Conservation (phyloP, 2,329 filamentous ascomycete genomes). For the Aspergillus fructus region DNA sequence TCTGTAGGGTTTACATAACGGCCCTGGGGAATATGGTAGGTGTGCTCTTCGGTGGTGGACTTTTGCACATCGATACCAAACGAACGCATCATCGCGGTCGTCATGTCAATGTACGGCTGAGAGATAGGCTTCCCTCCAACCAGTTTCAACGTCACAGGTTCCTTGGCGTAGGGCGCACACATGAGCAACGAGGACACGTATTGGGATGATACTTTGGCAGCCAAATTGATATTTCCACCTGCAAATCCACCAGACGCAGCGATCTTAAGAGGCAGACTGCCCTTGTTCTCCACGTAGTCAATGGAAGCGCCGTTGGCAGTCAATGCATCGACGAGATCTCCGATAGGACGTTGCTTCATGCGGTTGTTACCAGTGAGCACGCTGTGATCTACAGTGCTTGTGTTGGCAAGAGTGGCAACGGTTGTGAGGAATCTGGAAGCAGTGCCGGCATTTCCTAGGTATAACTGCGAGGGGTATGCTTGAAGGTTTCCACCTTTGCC, state of each 20-base stretch:
- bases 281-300: conserved; percentile 78
- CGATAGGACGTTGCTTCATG: conserved; percentile 95
- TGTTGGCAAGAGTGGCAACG: conserved; percentile 77
- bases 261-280: conserved; percentile 81
- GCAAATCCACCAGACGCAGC: conserved; percentile 78
- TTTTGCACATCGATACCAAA: conserved; percentile 81
- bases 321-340: conserved; percentile 86
- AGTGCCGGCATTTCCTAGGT: conserved; percentile 94
- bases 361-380: conserved; percentile 89
- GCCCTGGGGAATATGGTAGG: conserved; percentile 88
- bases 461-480: conserved; percentile 74
- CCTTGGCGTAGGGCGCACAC: conserved; percentile 95
- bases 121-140: conserved; percentile 98
- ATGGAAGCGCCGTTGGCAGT: conserved; percentile 83
- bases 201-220: conserved; percentile 96
- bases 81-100: conserved; percentile 91
- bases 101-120: conserved; percentile 98
- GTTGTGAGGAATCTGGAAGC: conserved; percentile 94
- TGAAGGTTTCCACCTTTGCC: conserved; percentile 85
- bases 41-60: conserved; percentile 77
- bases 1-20: conserved; percentile 78
- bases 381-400: conserved; percentile 64
- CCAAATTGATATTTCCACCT: conserved; percentile 85
- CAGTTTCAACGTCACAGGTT: conserved; percentile 82
- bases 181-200: conserved; percentile 97